Evolutionary conservation across 345 rosid genomes (phyloP).

Genomic region (Atalantia buxifolia): DNA sequence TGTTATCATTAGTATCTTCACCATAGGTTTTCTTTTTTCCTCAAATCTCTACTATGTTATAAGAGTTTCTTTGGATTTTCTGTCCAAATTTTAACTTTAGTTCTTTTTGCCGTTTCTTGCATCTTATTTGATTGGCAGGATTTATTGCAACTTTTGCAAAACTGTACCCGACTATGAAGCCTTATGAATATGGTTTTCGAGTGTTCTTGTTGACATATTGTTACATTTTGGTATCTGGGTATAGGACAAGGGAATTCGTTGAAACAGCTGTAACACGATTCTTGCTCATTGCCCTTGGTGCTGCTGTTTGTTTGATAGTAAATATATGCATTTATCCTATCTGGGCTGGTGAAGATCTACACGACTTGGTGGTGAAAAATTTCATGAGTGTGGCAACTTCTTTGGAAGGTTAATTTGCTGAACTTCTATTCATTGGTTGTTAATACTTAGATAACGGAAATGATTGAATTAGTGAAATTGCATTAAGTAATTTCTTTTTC

Average conservation of each 20-base stretch:
- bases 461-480: background rate
- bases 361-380: constrained; percentile 77
- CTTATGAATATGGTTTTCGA: constrained; percentile 88
- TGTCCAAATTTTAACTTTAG: constrained; percentile 3
- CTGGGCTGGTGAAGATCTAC: constrained; percentile 99
- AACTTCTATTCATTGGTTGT: background rate
- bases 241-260: constrained; percentile 68
- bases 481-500: background rate
- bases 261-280: constrained; percentile 73
- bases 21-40: constrained; percentile 36
- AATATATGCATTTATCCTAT: constrained; percentile 90
- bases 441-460: background rate
- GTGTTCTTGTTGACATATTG: constrained; percentile 89
- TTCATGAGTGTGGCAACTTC: constrained; percentile 81
- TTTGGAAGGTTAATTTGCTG: constrained; percentile 61
- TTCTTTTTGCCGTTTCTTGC: constrained; percentile 11
- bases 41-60: background rate
- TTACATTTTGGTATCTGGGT: constrained; percentile 77
- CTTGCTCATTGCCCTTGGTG: constrained; percentile 84
- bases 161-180: constrained; percentile 78
- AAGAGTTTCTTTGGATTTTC: background rate
- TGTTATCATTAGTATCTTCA: constrained; percentile 70
- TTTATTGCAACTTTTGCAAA: constrained; percentile 68
- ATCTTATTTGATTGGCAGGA: constrained; percentile 45
- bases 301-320: constrained; percentile 66